Conservation (phyloP, 2,329 filamentous ascomycete species). For the Penicillium palitans region DNA sequence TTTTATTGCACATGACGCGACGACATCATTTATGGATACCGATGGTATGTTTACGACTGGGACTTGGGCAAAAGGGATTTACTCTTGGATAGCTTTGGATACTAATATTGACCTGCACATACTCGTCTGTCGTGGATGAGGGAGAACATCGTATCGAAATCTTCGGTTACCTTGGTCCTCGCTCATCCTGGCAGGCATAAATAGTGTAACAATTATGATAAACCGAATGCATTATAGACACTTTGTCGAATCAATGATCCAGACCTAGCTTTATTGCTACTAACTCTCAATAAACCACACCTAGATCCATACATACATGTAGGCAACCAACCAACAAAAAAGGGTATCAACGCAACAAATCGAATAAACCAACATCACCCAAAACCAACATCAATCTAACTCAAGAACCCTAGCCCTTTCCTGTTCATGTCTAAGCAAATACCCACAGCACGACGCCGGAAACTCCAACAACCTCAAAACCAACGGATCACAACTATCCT, state of each 20-base stretch:
- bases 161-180: not conserved
- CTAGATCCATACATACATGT: too few species aligned
- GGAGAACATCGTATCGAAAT: not conserved
- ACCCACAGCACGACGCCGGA: conserved; percentile 37
- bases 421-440: conserved; percentile 30
- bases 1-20: conserved; percentile 19
- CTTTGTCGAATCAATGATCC: not conserved
- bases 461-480: conserved; percentile 35
- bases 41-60: conserved; percentile 2
- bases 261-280: not conserved
- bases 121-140: not conserved
- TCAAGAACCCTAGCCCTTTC: conserved; percentile 13
- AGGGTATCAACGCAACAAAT: not conserved
- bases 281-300: not conserved
- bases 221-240: not conserved
- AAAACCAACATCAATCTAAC: conserved; percentile 6
- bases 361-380: not conserved
- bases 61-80: not conserved
- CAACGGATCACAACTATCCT: conserved; percentile 30
- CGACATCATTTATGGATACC: conserved; percentile 9
- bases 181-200: not conserved
- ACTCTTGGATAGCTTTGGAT: conserved; percentile 13
- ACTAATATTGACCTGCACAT: conserved; percentile 16
- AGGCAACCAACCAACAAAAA: not conserved
- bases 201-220: not conserved